Conservation (phyloP, 2,329 filamentous ascomycete genomes). For the Chalaropsis thielavioides region DNA sequence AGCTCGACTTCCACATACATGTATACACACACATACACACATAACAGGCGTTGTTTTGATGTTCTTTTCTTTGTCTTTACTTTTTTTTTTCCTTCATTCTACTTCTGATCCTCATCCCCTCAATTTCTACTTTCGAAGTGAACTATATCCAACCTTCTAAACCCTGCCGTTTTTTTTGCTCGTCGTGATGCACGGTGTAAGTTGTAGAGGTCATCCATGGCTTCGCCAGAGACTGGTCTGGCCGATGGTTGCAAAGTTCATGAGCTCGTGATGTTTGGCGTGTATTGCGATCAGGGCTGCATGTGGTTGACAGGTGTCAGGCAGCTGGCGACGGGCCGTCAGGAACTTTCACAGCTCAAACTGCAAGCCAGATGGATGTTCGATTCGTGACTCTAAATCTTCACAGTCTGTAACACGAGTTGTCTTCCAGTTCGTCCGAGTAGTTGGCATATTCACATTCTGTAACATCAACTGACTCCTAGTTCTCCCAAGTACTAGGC, state of each 20-base stretch:
- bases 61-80: slow-evolving; percentile 14
- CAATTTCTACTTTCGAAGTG: neutral
- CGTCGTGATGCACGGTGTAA: too few relatives aligned
- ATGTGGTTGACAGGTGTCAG: neutral
- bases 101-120: neutral
- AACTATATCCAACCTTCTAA: neutral
- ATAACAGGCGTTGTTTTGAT: slow-evolving; percentile 2
- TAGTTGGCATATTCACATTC: too few relatives aligned
- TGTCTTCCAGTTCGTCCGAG: too few relatives aligned
- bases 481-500: too few relatives aligned
- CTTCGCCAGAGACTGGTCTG: neutral
- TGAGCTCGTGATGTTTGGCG: neutral
- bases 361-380: too few relatives aligned
- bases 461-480: too few relatives aligned
- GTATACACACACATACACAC: neutral
- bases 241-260: neutral
- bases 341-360: too few relatives aligned
- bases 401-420: too few relatives aligned
- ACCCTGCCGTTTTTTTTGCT: too few relatives aligned
- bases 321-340: neutral
- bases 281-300: neutral
- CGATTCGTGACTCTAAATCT: too few relatives aligned
- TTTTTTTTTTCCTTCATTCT: slow-evolving; percentile 6
- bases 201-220: neutral
- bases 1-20: neutral